These are phyloP conservation scores for Phialocephala sp. DNA, from an alignment of 2,329 filamentous ascomycete species.

Conservation along the genomic window DNA sequence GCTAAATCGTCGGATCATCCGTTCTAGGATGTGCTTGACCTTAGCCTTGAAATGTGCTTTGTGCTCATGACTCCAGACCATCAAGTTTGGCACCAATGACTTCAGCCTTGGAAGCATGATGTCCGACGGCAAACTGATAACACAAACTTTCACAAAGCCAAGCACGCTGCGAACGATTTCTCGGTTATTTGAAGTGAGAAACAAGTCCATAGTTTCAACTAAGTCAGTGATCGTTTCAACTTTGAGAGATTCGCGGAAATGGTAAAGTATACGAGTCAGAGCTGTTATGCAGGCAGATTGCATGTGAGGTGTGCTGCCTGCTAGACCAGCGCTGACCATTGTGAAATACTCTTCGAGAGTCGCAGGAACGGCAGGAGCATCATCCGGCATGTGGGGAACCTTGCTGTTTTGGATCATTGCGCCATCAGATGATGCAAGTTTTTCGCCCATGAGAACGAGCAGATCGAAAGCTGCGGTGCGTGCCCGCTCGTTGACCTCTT, in stretches of 20 bases:
- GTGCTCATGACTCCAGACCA: slow-evolving; percentile 97
- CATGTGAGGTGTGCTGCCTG: slow-evolving; percentile 93
- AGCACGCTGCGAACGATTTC: slow-evolving; percentile 95
- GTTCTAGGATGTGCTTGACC: slow-evolving; percentile 96
- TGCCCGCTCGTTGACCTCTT: slow-evolving; percentile 96
- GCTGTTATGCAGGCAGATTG: slow-evolving; percentile 97
- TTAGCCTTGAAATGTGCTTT: slow-evolving; percentile 97
- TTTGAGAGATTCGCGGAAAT: slow-evolving; percentile 77
- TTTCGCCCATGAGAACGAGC: slow-evolving; percentile 85
- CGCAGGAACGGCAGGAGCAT: slow-evolving; percentile 78
- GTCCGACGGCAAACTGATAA: slow-evolving; percentile 81
- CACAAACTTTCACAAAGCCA: slow-evolving; percentile 95
- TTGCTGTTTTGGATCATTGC: slow-evolving; percentile 83
- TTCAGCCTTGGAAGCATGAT: slow-evolving; percentile 79
- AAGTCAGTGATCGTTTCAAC: slow-evolving; percentile 78
- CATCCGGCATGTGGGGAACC: slow-evolving; percentile 82
- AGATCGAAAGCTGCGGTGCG: slow-evolving; percentile 89
- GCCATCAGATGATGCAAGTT: slow-evolving; percentile 70
- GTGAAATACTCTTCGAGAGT: slow-evolving; percentile 96
- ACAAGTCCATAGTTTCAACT: slow-evolving; percentile 93
- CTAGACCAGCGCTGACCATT: slow-evolving; percentile 96
- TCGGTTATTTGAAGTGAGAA: slow-evolving; percentile 93
- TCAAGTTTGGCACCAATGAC: slow-evolving; percentile 83
- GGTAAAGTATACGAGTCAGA: slow-evolving; percentile 88
- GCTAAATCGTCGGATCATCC: slow-evolving; percentile 91